Conservation (phyloP, 2,329 filamentous ascomycete genomes). For the Tolypocladium cylindrosporum region DNA sequence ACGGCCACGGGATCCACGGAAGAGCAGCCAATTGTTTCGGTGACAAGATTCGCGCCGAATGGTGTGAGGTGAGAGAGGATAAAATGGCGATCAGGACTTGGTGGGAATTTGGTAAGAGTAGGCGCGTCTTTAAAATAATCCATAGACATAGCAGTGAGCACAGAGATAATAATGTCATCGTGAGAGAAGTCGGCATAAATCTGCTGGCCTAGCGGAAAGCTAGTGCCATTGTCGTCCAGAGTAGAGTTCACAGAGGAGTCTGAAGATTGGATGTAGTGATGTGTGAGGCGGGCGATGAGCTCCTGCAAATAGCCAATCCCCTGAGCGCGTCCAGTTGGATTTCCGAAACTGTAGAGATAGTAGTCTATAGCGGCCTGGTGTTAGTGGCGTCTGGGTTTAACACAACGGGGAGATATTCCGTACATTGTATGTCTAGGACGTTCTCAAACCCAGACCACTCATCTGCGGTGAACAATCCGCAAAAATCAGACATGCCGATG, state of each 20-base stretch:
- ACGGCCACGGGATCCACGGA: constrained; percentile 25
- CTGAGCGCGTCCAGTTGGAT: constrained; percentile 64
- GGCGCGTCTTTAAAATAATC: constrained; percentile 42
- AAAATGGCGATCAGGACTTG: constrained; percentile 34
- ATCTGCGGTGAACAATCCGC: constrained; percentile 52
- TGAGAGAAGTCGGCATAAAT: constrained; percentile 79
- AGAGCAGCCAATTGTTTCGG: constrained; percentile 44
- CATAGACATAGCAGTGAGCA: constrained; percentile 33
- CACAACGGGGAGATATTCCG: constrained; percentile 2
- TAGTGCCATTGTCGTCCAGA: constrained; percentile 49
- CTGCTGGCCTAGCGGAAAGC: constrained; percentile 54
- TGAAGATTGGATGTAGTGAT: constrained; percentile 51
- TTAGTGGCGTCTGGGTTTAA: background rate
- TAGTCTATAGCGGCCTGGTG: constrained; percentile 38
- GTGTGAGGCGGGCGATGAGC: constrained; percentile 65
- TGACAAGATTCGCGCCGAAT: constrained; percentile 43
- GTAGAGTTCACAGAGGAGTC: constrained; percentile 56
- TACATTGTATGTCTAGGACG: constrained; percentile 41
- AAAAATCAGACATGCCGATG: constrained; percentile 49
- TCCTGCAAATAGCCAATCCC: constrained; percentile 75
- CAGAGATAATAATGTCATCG: constrained; percentile 63
- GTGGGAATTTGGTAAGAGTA: constrained; percentile 28
- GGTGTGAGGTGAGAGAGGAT: constrained; percentile 40
- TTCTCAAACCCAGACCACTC: constrained; percentile 61
- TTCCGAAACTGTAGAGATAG: constrained; percentile 67